Conservation (phyloP, 805 yeast species). For the Pichia exigua region DNA sequence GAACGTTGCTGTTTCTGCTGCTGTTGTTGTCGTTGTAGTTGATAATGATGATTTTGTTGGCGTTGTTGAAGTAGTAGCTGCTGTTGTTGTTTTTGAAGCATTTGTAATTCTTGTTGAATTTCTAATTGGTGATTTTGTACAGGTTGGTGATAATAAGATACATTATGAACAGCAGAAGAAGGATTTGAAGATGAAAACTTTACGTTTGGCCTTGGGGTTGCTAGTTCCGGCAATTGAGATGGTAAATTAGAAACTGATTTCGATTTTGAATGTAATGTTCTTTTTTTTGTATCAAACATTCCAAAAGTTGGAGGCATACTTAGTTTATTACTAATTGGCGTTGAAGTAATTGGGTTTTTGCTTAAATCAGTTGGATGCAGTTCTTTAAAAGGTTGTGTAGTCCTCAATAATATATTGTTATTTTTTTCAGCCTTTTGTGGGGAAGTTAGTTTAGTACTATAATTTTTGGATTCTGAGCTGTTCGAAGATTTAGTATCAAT, state of each 20-base stretch:
- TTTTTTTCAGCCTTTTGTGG: constrained; percentile 1
- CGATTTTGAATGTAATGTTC: neutral
- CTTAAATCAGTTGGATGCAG: neutral
- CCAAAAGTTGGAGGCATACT: constrained; percentile 15
- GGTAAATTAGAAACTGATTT: neutral
- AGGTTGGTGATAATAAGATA: neutral
- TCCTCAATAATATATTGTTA: neutral
- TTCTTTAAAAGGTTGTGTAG: neutral
- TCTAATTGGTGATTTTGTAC: constrained; percentile 5
- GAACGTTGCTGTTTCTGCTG: constrained; percentile 6
- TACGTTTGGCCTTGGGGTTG: neutral
- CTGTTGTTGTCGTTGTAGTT: constrained; percentile 11
- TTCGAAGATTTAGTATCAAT: neutral
- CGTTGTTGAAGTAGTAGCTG: constrained; percentile 15
- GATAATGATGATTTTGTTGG: too few relatives aligned
- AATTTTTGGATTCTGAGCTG: neutral
- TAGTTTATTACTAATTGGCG: neutral
- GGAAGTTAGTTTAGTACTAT: neutral
- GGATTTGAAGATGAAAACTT: neutral
- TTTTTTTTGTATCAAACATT: constrained; percentile 1
- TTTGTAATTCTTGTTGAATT: constrained; percentile 10
- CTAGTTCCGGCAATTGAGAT: neutral
- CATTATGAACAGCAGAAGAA: neutral
- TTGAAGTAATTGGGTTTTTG: neutral
- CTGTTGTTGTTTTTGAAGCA: constrained; percentile 14